A percentile compares a stretch with the other conserved stretches of the same genome.
phyloP scores from a whole-genome alignment of 2,329 filamentous ascomycete species.

The Fusarium sp. region DNA sequence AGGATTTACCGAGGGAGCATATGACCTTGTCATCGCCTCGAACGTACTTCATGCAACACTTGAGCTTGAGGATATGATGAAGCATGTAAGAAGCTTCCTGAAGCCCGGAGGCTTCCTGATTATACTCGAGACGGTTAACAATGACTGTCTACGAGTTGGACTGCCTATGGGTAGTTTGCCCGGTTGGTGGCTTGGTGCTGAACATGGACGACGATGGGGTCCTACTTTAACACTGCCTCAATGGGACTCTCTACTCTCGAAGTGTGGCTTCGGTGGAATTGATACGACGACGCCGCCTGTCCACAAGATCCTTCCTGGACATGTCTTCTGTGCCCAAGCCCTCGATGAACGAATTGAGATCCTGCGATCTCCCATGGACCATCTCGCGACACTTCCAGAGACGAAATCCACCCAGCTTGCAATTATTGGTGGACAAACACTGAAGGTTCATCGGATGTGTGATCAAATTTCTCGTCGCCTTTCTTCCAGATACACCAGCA shows the following conservation, averaged over 20 bases:
- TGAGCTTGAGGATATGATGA: not conserved
- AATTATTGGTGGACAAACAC: no score
- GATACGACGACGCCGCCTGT: not conserved
- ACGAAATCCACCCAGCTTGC: no score
- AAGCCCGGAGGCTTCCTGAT: slow-evolving; percentile 2
- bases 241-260: slow-evolving; percentile 2
- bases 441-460: no score
- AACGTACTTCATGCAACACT: not conserved
- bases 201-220: slow-evolving; percentile 3
- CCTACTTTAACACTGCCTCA: not conserved
- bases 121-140: not conserved
- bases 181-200: slow-evolving; percentile 16
- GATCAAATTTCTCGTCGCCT: no score
- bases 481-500: no score
- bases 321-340: slow-evolving; percentile 1
- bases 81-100: not conserved
- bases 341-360: not conserved
- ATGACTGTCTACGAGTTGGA: not conserved
- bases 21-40: not conserved
- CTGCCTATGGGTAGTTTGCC: slow-evolving; percentile 3
- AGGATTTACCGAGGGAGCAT: not conserved
- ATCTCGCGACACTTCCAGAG: no score
- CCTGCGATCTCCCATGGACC: not conserved
- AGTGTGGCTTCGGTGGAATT: not conserved
- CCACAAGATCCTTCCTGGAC: not conserved